Percentiles rank a stretch among this genome's conserved stretches.
Conservation (phyloP, 305 asterid genomes). For the Withania somnifera region DNA sequence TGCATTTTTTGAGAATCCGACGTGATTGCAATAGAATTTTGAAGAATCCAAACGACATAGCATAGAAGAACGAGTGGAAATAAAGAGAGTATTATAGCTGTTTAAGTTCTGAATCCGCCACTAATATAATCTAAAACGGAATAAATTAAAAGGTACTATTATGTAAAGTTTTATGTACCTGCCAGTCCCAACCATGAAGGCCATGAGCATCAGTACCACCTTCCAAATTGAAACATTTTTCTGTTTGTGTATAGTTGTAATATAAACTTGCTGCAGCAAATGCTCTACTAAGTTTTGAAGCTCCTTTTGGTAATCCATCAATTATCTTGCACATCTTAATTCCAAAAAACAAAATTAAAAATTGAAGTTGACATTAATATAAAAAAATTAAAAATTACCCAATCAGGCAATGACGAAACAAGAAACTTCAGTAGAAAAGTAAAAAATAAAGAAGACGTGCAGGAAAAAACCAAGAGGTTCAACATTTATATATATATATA, state of each 20-base stretch:
- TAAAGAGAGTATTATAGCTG: too few species aligned
- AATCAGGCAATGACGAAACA: not conserved
- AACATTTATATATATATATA: not conserved
- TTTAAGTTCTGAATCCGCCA: not conserved
- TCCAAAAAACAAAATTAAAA: not conserved
- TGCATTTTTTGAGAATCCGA: too few species aligned
- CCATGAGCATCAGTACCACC: conserved; percentile 44
- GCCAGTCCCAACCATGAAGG: conserved; percentile 70
- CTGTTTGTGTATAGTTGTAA: conserved; percentile 54
- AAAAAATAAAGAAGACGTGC: not conserved
- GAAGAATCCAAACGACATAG: too few species aligned
- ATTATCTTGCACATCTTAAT: conserved; percentile 67
- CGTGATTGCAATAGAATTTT: too few species aligned
- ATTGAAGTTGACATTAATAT: not conserved
- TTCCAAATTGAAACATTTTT: conserved; percentile 61
- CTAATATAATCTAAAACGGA: fast-evolving
- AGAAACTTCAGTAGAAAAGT: not conserved
- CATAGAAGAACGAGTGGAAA: too few species aligned
- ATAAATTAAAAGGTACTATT: not conserved
- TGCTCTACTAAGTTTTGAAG: conserved; percentile 38
- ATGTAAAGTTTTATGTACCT: conserved; percentile 25
- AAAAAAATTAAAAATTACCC: too few species aligned
- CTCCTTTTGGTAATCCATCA: conserved; percentile 34
- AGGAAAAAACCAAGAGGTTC: not conserved
- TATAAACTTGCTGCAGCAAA: conserved; percentile 68